Percentiles rank a stretch among this genome's conserved stretches.
phyloP scores from a whole-genome alignment of 140 eudicot species.

The Senecio squalidus region DNA sequence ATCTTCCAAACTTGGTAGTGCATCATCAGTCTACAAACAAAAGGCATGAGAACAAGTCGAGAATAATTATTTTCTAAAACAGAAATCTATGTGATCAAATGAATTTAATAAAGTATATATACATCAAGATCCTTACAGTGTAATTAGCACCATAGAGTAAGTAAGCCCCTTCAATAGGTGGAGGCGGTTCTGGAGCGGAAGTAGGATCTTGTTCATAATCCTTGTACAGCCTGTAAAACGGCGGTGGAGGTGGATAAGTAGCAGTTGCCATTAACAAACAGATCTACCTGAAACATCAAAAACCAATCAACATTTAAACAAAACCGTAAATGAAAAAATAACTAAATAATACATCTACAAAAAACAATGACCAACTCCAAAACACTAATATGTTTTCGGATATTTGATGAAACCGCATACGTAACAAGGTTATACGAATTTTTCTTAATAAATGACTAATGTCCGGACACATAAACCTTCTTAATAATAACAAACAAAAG shows the following conservation, averaged over 20 bases:
- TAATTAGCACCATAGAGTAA: conserved; percentile 61
- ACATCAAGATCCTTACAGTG: conserved; percentile 43
- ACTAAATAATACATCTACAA: neutral
- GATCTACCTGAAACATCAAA: conserved; percentile 16
- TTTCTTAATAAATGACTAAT: too few species aligned
- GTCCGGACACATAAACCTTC: too few species aligned
- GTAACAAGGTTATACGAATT: too few species aligned
- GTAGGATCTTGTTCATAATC: conserved; percentile 52
- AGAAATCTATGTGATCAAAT: conserved; percentile 10
- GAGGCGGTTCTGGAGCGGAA: conserved; percentile 81
- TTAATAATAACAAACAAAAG: too few species aligned
- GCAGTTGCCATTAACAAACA: conserved; percentile 74
- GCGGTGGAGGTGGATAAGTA: conserved; percentile 90
- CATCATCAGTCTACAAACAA: conserved; percentile 76
- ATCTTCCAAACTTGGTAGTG: conserved; percentile 77
- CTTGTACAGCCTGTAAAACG: conserved; percentile 80
- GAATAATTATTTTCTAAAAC: neutral
- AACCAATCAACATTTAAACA: conserved; percentile 3
- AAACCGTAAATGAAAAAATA: neutral
- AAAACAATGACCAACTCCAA: too few species aligned
- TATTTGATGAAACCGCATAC: too few species aligned
- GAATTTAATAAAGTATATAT: neutral
- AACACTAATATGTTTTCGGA: too few species aligned
- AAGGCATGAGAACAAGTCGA: neutral
- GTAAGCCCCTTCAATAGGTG: conserved; percentile 79